Base-by-base conservation (phyloP, 495 filamentous ascomycete genomes). In the Massariosphaeria phaeospora region DNA sequence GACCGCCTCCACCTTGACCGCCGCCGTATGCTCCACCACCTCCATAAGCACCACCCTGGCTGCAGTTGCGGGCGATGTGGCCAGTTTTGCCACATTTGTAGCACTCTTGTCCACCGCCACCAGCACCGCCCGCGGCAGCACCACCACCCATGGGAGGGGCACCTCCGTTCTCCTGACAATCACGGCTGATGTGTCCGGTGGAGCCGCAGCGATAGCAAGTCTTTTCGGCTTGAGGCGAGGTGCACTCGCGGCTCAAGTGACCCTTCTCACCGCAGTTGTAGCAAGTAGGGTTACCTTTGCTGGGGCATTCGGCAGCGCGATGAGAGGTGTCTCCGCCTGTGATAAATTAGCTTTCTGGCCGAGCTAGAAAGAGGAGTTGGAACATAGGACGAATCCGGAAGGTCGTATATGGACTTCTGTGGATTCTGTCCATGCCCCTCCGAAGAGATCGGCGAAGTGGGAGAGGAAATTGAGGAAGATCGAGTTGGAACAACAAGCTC, bases 1-100 rank as follows among this genome's bases (percentile, higher is more conserved):
- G 43, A 40, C 61, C 61, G 21, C 62, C 61, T 26, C 48, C 53
- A 39, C 21, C 64, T 25, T 41, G 31, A 26, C 33, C 41, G 15
- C 56, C 67, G 44, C 70, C 69, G 44, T 68, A 66, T 53, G 67
- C 67, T 26, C 64, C 62, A 35, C 66, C 64, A 36, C 71, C 72
- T 42, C 71, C 71, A 44, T 70, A 69, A 41, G 70, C 69, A 43
- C 63, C 57, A 40, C 68, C 65, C 72, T 91, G 80, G 62, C 83
- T 73, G 82, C 93, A 97, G 79, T 93, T 95, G 54, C 94, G 89
- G 40, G 93, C 93, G 70, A 97, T 97, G 79, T 97, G 93, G 51
- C 93, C 94, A 52, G 91, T 79, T 76, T 95, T 87, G 44, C 89
- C 91, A 75, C 94, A 98, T 83, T 97, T 97, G 85, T 98, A 98